Conservation (phyloP, 1,284 basidiomycete species). For the Moniliophthora roreri region DNA sequence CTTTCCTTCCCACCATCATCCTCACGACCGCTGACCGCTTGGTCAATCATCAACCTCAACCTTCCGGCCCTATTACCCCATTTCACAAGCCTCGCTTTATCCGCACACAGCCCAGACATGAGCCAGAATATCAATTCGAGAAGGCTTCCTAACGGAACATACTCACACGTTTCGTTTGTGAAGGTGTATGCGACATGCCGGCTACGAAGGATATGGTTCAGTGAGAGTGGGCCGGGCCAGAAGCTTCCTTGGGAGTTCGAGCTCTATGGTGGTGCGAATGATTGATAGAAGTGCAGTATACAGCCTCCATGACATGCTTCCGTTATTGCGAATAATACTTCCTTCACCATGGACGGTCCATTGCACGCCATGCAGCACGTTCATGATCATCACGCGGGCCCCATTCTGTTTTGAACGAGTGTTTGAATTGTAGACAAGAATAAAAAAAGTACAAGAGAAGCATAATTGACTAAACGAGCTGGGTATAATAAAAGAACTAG, state of each 20-base stretch:
- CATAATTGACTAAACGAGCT: no score
- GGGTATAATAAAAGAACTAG: no score
- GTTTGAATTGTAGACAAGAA: no score
- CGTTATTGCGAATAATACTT: no score
- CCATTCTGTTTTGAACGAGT: no score
- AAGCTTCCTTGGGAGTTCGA: constrained; percentile 73
- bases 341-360: no score
- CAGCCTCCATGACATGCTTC: no score
- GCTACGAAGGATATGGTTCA: constrained; percentile 79
- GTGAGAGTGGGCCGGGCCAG: constrained; percentile 51
- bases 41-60: constrained; percentile 67
- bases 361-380: no score
- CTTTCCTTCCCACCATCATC: constrained; percentile 60
- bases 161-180: constrained; percentile 68
- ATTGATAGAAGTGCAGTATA: no score
- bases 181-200: constrained; percentile 83
- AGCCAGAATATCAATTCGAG: constrained; percentile 15
- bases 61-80: constrained; percentile 61
- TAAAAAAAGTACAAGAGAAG: no score
- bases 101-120: constrained; percentile 11
- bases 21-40: constrained; percentile 62
- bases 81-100: constrained; percentile 52
- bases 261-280: constrained; percentile 30
- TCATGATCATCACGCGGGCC: no score
- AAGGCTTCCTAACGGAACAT: constrained; percentile 53